Percentiles rank a stretch among this genome's conserved stretches.
These are phyloP conservation scores for Trichoderma guizhouense DNA, from an alignment of 2,329 filamentous ascomycete species.

Conservation along the genomic window DNA sequence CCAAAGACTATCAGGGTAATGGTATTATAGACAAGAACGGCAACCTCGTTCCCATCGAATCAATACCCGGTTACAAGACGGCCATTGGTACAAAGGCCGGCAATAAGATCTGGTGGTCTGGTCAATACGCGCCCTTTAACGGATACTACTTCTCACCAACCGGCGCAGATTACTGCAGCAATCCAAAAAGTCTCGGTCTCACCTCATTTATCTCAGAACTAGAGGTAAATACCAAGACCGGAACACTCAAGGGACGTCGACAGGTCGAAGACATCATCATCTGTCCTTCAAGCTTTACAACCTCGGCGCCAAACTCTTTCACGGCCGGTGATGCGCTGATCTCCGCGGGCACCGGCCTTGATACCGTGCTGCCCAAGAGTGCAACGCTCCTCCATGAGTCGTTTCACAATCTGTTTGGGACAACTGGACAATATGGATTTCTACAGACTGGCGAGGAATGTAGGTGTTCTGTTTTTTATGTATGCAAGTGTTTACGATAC, in stretches of 20 bases:
- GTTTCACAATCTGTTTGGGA: neutral
- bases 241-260: neutral
- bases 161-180: neutral
- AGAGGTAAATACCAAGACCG: neutral
- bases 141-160: neutral
- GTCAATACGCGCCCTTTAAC: neutral
- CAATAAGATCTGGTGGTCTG: neutral
- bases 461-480: neutral
- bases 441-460: neutral
- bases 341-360: neutral
- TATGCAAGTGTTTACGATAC: neutral
- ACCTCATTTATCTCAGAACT: neutral
- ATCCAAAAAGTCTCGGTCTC: neutral
- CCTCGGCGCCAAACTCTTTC: neutral
- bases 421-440: neutral
- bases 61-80: neutral
- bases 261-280: neutral
- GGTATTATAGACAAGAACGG: neutral
- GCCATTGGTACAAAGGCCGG: neutral
- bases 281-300: neutral
- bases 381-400: neutral
- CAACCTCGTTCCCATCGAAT: neutral
- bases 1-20: neutral
- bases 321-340: neutral
- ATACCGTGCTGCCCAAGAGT: neutral